Evolutionary conservation across 2,329 filamentous ascomycete species (phyloP).

Genomic region (Sporothrix globosa): DNA sequence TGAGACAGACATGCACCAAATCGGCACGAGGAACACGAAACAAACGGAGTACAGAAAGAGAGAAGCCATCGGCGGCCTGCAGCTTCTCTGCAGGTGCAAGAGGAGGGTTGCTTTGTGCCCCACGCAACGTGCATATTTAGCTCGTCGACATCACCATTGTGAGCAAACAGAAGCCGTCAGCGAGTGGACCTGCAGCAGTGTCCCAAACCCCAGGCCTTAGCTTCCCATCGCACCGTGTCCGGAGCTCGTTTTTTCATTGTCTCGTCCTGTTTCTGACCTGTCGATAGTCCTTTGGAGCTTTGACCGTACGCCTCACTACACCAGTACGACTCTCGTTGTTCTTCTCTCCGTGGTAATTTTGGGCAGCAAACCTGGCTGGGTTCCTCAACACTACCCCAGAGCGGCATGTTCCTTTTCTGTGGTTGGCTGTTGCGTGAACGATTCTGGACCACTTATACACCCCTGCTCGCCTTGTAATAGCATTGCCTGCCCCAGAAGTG

Average conservation of each 20-base stretch:
- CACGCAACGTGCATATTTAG: background rate
- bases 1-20: background rate
- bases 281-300: conserved; percentile 22
- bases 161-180: conserved; percentile 28
- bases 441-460: conserved; percentile 24
- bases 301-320: background rate
- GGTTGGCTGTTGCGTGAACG: conserved; percentile 10
- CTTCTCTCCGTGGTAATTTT: background rate
- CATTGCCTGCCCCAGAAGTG: conserved; percentile 3
- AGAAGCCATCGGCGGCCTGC: background rate
- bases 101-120: background rate
- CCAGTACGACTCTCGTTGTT: background rate
- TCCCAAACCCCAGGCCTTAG: conserved; percentile 28
- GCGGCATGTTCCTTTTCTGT: background rate
- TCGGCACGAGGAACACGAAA: background rate
- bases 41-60: background rate
- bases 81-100: background rate
- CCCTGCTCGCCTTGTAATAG: conserved; percentile 18
- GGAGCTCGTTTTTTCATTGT: background rate
- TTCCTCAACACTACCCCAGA: background rate
- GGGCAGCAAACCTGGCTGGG: conserved; percentile 19
- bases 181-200: conserved; percentile 35
- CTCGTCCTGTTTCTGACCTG: background rate
- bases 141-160: background rate
- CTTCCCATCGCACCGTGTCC: background rate